Percentiles rank a stretch among this genome's conserved stretches.
These are phyloP conservation scores for Fusarium sp. DNA, from an alignment of 2,329 filamentous ascomycete species.

Conservation along the genomic window DNA sequence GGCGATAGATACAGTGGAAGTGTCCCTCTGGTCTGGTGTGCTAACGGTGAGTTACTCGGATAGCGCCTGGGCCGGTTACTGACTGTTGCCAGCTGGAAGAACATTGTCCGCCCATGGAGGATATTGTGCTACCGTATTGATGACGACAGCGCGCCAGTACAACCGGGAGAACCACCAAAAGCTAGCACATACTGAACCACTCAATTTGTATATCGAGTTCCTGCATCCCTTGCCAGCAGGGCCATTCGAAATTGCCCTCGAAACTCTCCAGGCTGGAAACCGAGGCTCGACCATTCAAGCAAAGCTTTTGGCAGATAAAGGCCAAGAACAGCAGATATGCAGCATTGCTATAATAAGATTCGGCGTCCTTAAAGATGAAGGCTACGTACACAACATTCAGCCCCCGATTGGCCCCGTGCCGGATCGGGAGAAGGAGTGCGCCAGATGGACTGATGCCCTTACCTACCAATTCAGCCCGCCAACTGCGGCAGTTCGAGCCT, in stretches of 20 bases:
- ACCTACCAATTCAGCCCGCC: not conserved
- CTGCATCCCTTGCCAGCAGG: not conserved
- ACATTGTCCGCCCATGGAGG: not conserved
- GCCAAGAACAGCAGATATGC: not conserved
- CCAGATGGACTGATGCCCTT: not conserved
- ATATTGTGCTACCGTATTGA: not conserved
- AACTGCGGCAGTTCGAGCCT: not conserved
- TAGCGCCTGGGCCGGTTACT: not conserved
- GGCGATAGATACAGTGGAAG: not conserved
- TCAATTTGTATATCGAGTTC: not conserved
- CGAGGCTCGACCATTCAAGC: conserved; percentile 1
- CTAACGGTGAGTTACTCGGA: not conserved
- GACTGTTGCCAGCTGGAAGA: not conserved
- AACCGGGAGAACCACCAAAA: not conserved
- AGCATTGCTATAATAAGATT: not conserved
- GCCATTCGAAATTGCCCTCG: not conserved
- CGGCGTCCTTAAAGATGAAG: not conserved
- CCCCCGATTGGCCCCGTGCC: not conserved
- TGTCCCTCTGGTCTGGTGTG: not conserved
- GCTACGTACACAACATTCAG: not conserved
- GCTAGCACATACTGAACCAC: not conserved
- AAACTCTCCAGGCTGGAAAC: not conserved
- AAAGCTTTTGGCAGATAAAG: not conserved
- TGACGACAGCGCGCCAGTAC: not conserved
- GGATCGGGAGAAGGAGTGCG: not conserved